These are phyloP conservation scores for Dendrobium huoshanense DNA, from an alignment of 106 monocot genomes.

Conservation along the genomic window DNA sequence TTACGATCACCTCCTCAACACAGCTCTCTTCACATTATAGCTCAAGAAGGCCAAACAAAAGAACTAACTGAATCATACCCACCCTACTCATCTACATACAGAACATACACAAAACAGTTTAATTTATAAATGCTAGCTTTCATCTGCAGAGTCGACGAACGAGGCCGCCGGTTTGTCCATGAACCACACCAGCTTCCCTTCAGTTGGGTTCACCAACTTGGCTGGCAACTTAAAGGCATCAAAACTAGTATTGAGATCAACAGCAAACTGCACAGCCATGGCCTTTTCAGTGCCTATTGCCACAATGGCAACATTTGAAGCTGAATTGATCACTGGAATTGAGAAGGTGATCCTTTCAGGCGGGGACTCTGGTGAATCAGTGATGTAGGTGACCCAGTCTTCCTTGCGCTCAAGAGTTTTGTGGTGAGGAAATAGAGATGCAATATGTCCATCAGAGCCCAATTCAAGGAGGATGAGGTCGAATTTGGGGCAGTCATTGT, in stretches of 20 bases:
- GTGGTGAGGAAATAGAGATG: conserved; percentile 67
- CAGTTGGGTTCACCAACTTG: conserved; percentile 37
- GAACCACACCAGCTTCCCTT: conserved; percentile 81
- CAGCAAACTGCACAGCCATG: too few species aligned
- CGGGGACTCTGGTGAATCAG: conserved; percentile 63
- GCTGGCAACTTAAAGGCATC: conserved; percentile 5
- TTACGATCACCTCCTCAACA: too few species aligned
- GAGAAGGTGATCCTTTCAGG: conserved; percentile 93
- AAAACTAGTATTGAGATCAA: too few species aligned
- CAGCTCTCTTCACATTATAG: too few species aligned
- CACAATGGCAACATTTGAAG: conserved; percentile 59
- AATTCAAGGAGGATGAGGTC: conserved; percentile 80
- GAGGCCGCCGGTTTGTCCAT: conserved; percentile 20
- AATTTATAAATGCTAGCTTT: too few species aligned
- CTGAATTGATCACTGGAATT: conserved; percentile 74
- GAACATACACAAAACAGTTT: too few species aligned
- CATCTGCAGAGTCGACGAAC: neutral
- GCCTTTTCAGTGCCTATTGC: too few species aligned
- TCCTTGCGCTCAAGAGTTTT: conserved; percentile 7
- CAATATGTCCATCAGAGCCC: conserved; percentile 66
- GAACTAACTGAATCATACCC: too few species aligned
- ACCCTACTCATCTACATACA: too few species aligned
- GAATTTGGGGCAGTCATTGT: conserved; percentile 82
- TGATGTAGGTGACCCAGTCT: conserved; percentile 10
- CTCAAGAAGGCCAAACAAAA: too few species aligned